Base-by-base conservation (phyloP, 495 filamentous ascomycete species). In the Rhypophila decipiens region DNA sequence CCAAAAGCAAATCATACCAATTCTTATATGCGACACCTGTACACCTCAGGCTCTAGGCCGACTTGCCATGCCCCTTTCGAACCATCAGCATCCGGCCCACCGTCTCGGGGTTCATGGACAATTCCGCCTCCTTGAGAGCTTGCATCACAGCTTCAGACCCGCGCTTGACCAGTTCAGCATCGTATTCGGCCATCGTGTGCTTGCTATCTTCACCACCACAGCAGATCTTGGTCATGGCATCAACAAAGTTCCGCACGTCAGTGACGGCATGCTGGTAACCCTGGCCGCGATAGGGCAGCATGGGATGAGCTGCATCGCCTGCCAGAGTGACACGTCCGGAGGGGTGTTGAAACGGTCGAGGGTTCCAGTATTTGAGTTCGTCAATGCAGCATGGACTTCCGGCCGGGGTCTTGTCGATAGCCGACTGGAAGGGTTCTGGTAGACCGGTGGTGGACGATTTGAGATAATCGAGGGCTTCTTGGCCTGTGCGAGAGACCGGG, bases 221-320 rank as follows among this genome's bases (percentile, higher is more conserved):
- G 3, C 41, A 4, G 15, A 67, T 58, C 3, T 45, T 42, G 5
- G 60, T 21, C 0, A 77, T 54, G 0, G 68, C 53, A 4, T 66
- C 54, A 13, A 68, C 58, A 10, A 76, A 57, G 17, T 65, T 67
- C 4, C 53, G 59, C 13, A 68, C 76, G 48, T 78, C 74, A 0
- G 52, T 39, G 10, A 79, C 57, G 24, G 65, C 64, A 42, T 77
- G 73, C 44, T 78, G 75, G 4, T 75, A 58, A 1, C 75, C 75
- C 59, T 80, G 75, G 7, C 76, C 76, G 18, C 76, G 70, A 39
- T 77, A 72, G 43, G 67, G 66, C 1, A 75, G 68, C 78, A 82
- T 81, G 0, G 76, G 71, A 58, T 83, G 79, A 2, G 74, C 76
- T 2, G 79, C 77, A 58, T 83, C 79, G 1, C 79, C 77, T 0